These are phyloP conservation scores for Pleodorina starrii DNA, from an alignment of 139 green algal genomes.

Conservation along the genomic window DNA sequence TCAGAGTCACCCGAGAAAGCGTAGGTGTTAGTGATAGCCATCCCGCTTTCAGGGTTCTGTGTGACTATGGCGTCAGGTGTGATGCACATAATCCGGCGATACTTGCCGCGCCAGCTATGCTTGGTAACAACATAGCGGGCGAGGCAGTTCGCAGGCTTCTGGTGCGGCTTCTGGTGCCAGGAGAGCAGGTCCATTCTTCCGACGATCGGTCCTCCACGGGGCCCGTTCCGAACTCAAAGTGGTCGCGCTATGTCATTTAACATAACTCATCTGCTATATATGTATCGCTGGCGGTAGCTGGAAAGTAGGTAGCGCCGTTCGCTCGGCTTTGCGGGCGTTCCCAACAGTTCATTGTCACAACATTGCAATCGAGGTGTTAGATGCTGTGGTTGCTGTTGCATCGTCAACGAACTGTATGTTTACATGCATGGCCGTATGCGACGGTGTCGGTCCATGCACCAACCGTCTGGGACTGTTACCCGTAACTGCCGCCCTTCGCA, in stretches of 20 bases:
- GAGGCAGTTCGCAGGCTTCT: slow-evolving; percentile 63
- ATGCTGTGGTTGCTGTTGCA: no score
- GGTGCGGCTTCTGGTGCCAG: slow-evolving; percentile 3
- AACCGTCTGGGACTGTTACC: not conserved
- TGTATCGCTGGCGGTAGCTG: no score
- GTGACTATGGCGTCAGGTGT: slow-evolving; percentile 80
- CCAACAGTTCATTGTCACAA: no score
- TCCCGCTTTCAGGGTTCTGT: slow-evolving; percentile 78
- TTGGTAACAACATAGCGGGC: slow-evolving; percentile 86
- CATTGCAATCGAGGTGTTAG: no score
- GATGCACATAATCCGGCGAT: slow-evolving; percentile 85
- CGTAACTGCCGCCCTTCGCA: not conserved
- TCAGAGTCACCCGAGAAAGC: slow-evolving; percentile 68
- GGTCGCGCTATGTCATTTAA: no score
- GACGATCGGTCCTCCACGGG: no score
- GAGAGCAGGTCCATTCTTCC: slow-evolving; percentile 1
- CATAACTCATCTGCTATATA: no score
- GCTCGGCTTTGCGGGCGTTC: no score
- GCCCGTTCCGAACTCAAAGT: no score
- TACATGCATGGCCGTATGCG: not conserved
- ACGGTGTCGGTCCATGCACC: not conserved
- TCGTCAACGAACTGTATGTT: no score
- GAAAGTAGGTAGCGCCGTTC: no score
- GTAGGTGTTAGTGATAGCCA: slow-evolving; percentile 89
- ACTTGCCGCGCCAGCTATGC: slow-evolving; percentile 85